Base-by-base conservation (phyloP, 106 monocot species). In the Alisma plantagoaquatica region DNA sequence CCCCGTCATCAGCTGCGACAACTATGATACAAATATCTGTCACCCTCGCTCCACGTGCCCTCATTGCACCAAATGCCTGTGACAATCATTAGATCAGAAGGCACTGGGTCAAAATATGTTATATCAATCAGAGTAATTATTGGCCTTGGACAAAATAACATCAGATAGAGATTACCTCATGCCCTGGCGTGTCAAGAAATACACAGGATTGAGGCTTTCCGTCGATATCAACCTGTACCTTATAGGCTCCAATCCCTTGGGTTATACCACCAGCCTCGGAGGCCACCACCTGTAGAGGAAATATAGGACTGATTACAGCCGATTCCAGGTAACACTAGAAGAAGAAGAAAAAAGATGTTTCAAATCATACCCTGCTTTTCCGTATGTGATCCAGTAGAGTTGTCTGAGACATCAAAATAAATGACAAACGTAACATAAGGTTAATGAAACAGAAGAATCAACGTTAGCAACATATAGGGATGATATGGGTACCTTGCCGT, bases 1-100 rank as follows among this genome's bases (percentile, higher is more conserved):
- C 98, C 44, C 90, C 98, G 75, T 98, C 98, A 80, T 98, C 98
- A 57, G 98, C 98, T 69, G 98, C 90, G 31, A 98, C 98, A 46
- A 98, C 98, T 63, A 98, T 79, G 26, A 98, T 86, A 57, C 51
- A 49, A 41, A 98, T 85, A 65, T 98, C 98, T 23, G 98, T 98
- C 27, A 98, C 98, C 56, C 74, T 76, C 27, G 98, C 78, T 52
- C 98, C 98, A 35, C 98, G 75, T 44, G 98, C 89, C 44, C 98
- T 85, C 98, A 98, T 98, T 33, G 90, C 84, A 62, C 84, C 79
- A 75, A 98, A 98, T 49, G 98, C 98, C 92, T 92, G 28, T 38
- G 14, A 38, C 6, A 6, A 38, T 38, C 35, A 38, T 6, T 38
- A 12, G 19, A 9, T 46, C 11, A 46, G 11, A 12, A 46, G 45